phyloP scores from a whole-genome alignment of 1,284 basidiomycete genomes.

The Butyriboletus appendiculatus region DNA sequence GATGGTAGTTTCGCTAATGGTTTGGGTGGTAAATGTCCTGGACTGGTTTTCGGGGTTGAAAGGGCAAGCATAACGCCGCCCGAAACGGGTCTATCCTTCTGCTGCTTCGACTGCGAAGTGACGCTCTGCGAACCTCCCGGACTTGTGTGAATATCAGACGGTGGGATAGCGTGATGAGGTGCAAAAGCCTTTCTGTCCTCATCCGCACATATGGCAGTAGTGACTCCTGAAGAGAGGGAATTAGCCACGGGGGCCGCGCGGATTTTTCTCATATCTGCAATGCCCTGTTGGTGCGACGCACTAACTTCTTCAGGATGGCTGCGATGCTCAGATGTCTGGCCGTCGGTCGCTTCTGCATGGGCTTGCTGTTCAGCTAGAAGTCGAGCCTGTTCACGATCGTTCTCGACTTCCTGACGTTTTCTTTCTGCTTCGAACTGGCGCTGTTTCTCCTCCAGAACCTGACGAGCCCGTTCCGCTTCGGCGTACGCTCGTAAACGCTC shows the following conservation, averaged over 20 bases:
- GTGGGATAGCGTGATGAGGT: not conserved
- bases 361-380: conserved; percentile 11
- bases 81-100: conserved; percentile 10
- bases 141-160: not conserved
- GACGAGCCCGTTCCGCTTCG: conserved; percentile 12
- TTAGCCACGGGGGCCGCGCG: not conserved
- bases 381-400: conserved; percentile 3
- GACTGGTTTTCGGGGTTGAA: not conserved
- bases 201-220: conserved; percentile 4
- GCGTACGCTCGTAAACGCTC: conserved; percentile 3
- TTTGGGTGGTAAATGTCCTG: conserved; percentile 8
- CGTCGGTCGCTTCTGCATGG: not conserved
- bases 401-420: conserved; percentile 6
- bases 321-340: not conserved
- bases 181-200: not conserved
- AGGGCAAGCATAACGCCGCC: conserved; percentile 19
- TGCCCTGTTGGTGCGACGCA: conserved; percentile 9
- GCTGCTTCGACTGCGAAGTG: conserved; percentile 5
- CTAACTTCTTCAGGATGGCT: not conserved
- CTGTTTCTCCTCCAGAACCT: conserved; percentile 3
- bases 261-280: conserved; percentile 3
- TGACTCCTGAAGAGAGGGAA: not conserved
- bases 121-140: not conserved
- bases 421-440: conserved; percentile 12
- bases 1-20: not conserved